Percentiles rank a stretch among this genome's conserved stretches.
phyloP scores from a whole-genome alignment of 441 rosid genomes.

The Populus hybrid region DNA sequence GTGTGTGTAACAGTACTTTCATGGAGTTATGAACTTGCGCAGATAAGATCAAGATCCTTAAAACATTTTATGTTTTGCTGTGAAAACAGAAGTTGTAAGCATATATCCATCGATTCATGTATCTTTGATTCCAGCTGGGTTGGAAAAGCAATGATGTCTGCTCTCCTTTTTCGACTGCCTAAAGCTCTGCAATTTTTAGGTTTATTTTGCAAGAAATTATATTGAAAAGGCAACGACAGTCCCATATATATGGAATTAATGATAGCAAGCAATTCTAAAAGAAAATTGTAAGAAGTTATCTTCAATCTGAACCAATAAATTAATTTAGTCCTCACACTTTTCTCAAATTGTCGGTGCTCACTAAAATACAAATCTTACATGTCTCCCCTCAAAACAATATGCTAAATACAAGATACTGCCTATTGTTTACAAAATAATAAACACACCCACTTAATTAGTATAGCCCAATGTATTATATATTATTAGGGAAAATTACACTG shows the following conservation, averaged over 20 bases:
- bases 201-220: constrained; percentile 17
- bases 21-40: no score
- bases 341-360: constrained; percentile 53
- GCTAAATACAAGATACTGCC: background rate
- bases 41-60: no score
- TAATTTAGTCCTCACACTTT: background rate
- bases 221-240: constrained; percentile 4
- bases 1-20: no score
- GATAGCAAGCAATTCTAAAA: constrained; percentile 6
- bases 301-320: background rate
- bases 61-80: no score
- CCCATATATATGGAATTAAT: background rate
- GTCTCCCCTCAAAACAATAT: background rate
- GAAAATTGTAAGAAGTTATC: background rate
- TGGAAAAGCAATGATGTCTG: background rate
- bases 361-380: constrained; percentile 27
- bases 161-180: background rate
- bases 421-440: background rate
- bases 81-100: background rate
- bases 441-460: background rate
- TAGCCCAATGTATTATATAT: no score
- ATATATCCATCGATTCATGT: background rate
- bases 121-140: background rate
- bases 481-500: no score
- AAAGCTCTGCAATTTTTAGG: constrained; percentile 17